Base-by-base conservation (phyloP, 148 eudicot genomes). In the Silene uniflora region DNA sequence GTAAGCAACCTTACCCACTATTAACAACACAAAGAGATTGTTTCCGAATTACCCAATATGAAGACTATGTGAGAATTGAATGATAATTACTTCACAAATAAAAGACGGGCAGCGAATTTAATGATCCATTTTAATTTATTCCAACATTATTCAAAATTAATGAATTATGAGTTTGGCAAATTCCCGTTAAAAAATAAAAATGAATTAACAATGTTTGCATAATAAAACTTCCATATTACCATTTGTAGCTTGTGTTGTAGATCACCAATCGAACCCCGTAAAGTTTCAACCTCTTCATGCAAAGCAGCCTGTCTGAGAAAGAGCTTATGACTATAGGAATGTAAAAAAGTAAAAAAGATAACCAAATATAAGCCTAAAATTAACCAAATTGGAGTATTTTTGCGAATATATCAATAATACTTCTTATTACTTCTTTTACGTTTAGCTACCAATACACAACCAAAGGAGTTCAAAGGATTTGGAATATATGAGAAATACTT, bases 271-370 rank as follows among this genome's bases (percentile, higher is more conserved):
- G 87, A 79, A 61, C 73, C 83, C 76, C 87, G 89, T 81, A 88
- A 78, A 29, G 84, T 75, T 76, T 87, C 89, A 74, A 92, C 75
- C 82, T 95, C 91, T 79, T 86, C 87, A 85, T 88, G 87, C 75
- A 95, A 81, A 81, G 87, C 88, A 87, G 84, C 92, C 97, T 95
- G 93, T 87, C 96, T 95, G 90, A 90, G 79, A 81, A 86, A 86
- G 85, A 83, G 89, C 84, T 82, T 84, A 73, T 88, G 82, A 74
- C 81, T 82, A 84, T 75, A 75, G 75, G 78, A 76, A 76, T 59
- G 74, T 62, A 81, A 58, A 72, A 59, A 63, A 42, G 58, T 22
- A 5, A 80, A 69, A 44, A 9, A 72, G 17, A 83, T 52, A 1
- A 52, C 56, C 16, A 70, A 9, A 44, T 54, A 39, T 35, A 19